Evolutionary conservation across 2,329 filamentous ascomycete species (phyloP), one percentile per base, ranked within the genome.

Genomic region (Sordariomycetes sp.): DNA sequence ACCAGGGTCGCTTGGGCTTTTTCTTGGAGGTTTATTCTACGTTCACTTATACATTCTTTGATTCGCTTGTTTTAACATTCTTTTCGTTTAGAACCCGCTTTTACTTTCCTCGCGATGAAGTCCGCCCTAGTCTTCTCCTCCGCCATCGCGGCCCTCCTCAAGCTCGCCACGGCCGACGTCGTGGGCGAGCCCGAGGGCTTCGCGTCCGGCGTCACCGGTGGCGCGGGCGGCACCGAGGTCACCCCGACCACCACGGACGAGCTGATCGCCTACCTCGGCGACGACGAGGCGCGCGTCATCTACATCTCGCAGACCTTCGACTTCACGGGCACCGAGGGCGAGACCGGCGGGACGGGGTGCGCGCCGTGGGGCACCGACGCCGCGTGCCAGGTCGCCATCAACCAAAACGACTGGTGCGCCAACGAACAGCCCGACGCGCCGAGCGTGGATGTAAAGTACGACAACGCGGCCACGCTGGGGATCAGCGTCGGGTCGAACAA

Each of bases 401-500:
- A 85, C 72, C 72, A 81, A 71, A 70, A 83, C 66, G 65, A 74
- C 65, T 82, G 79, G 77, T 86, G 82, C 69, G 71, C 67, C 58
- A 83, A 84, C 72, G 81, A 85, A 68, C 72, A 85, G 69, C 71
- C 57, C 53, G 71, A 73, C 40, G 77, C 79, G 1, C 74, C 77
- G 35, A 74, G 72, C 53, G 74, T 73, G 50, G 70, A 71, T 8
- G 76, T 71, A 43, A 72, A 64, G 4, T 78, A 76, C 60, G 77
- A 83, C 70, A 81, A 78, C 58, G 80, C 80, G 43, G 79, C 73
- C 61, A 61, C 72, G 1, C 65, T 72, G 32, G 77, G 76, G 53
- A 81, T 84, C 66, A 75, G 69, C 16, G 75, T 85, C 63, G 70
- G 69, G 34, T 80, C 77, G 61, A 79, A 85, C 76, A 85, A 85